Percentiles rank a stretch among this genome's conserved stretches.
Conservation (phyloP, 768 basidiomycete species). For the Pisolithus marmoratus region DNA sequence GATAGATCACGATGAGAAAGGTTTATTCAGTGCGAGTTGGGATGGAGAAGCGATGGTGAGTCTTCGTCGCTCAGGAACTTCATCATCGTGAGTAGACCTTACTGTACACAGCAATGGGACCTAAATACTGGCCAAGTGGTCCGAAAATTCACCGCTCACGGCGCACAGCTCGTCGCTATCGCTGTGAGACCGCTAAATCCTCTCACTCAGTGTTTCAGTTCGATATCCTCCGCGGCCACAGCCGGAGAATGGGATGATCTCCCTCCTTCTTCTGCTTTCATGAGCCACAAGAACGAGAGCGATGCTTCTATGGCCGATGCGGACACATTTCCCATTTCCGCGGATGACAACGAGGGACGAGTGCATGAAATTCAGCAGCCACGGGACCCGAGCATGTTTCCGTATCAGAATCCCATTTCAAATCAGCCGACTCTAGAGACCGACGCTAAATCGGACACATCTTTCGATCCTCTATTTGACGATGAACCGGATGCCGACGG, state of each 20-base stretch:
- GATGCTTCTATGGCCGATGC: constrained; percentile 15
- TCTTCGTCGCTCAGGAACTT: constrained; percentile 11
- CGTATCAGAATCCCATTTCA: constrained; percentile 19
- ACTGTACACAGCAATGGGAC: constrained; percentile 83
- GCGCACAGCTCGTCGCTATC: constrained; percentile 78
- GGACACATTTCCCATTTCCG: constrained; percentile 16
- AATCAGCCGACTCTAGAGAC: constrained; percentile 31
- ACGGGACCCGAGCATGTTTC: constrained; percentile 13
- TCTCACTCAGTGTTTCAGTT: constrained; percentile 26
- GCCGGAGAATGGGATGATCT: constrained; percentile 16
- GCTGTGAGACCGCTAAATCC: constrained; percentile 63
- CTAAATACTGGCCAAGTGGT: constrained; percentile 81
- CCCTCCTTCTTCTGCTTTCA: constrained; percentile 7
- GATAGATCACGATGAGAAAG: constrained; percentile 75
- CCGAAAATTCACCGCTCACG: constrained; percentile 75
- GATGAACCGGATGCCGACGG: constrained; percentile 68
- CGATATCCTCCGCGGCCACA: constrained; percentile 21
- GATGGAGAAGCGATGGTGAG: constrained; percentile 84
- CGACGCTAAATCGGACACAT: constrained; percentile 72
- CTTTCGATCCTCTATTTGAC: constrained; percentile 87
- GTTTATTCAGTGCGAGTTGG: constrained; percentile 90
- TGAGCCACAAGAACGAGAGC: constrained; percentile 8
- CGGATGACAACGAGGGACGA: constrained; percentile 6
- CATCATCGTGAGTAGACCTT: constrained; percentile 2
- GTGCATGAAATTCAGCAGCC: constrained; percentile 10